These are phyloP conservation scores for Rubroboletus satanas DNA, from an alignment of 768 basidiomycete species.

Conservation along the genomic window DNA sequence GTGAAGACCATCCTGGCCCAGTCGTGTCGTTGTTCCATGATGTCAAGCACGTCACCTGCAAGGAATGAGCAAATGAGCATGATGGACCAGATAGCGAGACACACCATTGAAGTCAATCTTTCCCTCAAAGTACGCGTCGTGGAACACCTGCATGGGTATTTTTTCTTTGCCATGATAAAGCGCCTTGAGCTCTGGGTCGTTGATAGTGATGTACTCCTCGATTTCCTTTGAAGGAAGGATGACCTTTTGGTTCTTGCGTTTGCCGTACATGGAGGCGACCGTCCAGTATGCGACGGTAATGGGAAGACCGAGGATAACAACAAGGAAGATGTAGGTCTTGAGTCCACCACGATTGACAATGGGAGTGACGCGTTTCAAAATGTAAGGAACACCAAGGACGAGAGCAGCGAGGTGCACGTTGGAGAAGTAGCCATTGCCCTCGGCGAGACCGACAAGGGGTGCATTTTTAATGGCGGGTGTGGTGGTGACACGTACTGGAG, in stretches of 20 bases:
- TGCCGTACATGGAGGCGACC: slow-evolving; percentile 76
- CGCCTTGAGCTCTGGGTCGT: slow-evolving; percentile 74
- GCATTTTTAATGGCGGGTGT: slow-evolving; percentile 82
- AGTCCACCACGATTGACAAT: slow-evolving; percentile 80
- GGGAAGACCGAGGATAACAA: slow-evolving; percentile 71
- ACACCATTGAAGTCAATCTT: slow-evolving; percentile 95
- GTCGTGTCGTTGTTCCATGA: slow-evolving; percentile 92
- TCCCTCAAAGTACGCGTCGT: slow-evolving; percentile 95
- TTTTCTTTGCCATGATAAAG: slow-evolving; percentile 82
- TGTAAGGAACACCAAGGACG: slow-evolving; percentile 76
- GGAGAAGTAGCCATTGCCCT: slow-evolving; percentile 82
- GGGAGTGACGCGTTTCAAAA: slow-evolving; percentile 79
- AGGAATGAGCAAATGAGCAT: not conserved
- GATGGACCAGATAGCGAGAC: slow-evolving; percentile 12
- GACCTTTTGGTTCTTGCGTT: slow-evolving; percentile 82
- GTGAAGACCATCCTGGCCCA: slow-evolving; percentile 94
- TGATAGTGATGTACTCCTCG: slow-evolving; percentile 87
- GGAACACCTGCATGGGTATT: slow-evolving; percentile 96
- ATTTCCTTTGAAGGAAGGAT: slow-evolving; percentile 79
- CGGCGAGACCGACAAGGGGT: slow-evolving; percentile 74
- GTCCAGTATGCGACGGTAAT: slow-evolving; percentile 87
- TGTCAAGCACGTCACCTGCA: slow-evolving; percentile 87
- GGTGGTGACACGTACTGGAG: slow-evolving; percentile 57
- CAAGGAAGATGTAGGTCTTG: slow-evolving; percentile 80
- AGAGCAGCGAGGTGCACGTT: slow-evolving; percentile 75